Evolutionary conservation across 371 early-diverging fungal genomes (phyloP).

Genomic region (Apophysomyces trapeziformis): DNA sequence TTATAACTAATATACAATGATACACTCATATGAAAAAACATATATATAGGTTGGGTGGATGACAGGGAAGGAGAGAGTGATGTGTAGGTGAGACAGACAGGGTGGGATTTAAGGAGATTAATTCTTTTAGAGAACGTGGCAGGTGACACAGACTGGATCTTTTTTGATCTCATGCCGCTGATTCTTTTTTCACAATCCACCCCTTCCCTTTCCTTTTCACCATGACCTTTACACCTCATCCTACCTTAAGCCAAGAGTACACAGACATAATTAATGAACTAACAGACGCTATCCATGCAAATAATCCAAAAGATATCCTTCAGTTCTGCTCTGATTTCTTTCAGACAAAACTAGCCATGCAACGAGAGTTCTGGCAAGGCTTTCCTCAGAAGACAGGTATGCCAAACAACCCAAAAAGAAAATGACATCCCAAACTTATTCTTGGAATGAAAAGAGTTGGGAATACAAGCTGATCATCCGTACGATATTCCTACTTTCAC

Average conservation of each 20-base stretch:
- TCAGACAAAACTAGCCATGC: constrained; percentile 63
- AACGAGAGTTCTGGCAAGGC: constrained; percentile 36
- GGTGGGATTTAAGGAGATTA: neutral
- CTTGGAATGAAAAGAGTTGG: neutral
- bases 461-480: neutral
- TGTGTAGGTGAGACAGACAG: no score
- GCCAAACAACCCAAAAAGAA: constrained; percentile 7
- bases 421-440: neutral
- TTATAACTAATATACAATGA: no score
- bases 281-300: constrained; percentile 9
- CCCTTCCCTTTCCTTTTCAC: constrained; percentile 17
- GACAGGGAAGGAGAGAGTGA: no score
- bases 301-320: constrained; percentile 66
- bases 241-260: constrained; percentile 18
- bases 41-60: no score
- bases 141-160: constrained; percentile 9
- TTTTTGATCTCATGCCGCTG: constrained; percentile 12
- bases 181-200: constrained; percentile 9
- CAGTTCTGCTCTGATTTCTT: constrained; percentile 88
- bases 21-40: no score
- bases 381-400: constrained; percentile 6
- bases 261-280: constrained; percentile 17
- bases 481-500: constrained; percentile 1
- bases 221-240: constrained; percentile 12
- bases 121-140: constrained; percentile 4